These are phyloP conservation scores for Teratosphaeriaceae sp. DNA, from an alignment of 2,329 filamentous ascomycete species.

Conservation along the genomic window DNA sequence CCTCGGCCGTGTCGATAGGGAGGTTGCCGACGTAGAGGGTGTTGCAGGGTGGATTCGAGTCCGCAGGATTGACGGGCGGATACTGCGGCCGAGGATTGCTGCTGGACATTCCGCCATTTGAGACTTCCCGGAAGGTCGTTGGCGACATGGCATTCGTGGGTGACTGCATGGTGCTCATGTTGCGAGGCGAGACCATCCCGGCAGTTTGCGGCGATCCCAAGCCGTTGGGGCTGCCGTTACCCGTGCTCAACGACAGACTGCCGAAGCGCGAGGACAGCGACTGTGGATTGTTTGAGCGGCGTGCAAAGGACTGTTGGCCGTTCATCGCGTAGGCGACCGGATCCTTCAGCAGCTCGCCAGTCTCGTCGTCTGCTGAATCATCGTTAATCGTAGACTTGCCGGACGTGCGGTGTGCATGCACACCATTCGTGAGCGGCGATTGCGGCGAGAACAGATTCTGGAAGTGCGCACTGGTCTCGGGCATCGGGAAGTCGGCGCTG, in stretches of 20 bases:
- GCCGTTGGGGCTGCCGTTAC: conserved; percentile 28
- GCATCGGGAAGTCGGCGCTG: conserved; percentile 54
- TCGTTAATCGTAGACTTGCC: conserved; percentile 69
- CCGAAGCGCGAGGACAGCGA: conserved; percentile 63
- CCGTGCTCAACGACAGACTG: conserved; percentile 66
- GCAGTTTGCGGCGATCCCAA: conserved; percentile 51
- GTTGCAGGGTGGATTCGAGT: conserved; percentile 96
- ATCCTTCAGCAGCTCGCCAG: conserved; percentile 63
- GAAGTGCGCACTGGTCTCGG: conserved; percentile 49
- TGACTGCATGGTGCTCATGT: conserved; percentile 43
- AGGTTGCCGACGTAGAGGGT: conserved; percentile 97
- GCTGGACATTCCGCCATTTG: conserved; percentile 50
- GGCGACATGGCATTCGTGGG: conserved; percentile 34
- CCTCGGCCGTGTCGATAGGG: conserved; percentile 85
- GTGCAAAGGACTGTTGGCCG: conserved; percentile 48
- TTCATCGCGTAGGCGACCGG: conserved; percentile 69
- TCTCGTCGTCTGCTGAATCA: conserved; percentile 64
- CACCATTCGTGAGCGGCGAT: conserved; percentile 64
- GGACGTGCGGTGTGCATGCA: conserved; percentile 55
- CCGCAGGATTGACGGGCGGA: conserved; percentile 85
- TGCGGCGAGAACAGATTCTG: conserved; percentile 65
- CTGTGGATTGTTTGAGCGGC: conserved; percentile 63
- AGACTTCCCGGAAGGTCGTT: conserved; percentile 38
- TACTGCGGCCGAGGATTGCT: conserved; percentile 61
- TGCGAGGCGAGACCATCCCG: conserved; percentile 44